Evolutionary conservation across 2,329 filamentous ascomycete genomes (phyloP), one percentile per base, ranked within the genome.

Genomic region (Xylariales sp.): DNA sequence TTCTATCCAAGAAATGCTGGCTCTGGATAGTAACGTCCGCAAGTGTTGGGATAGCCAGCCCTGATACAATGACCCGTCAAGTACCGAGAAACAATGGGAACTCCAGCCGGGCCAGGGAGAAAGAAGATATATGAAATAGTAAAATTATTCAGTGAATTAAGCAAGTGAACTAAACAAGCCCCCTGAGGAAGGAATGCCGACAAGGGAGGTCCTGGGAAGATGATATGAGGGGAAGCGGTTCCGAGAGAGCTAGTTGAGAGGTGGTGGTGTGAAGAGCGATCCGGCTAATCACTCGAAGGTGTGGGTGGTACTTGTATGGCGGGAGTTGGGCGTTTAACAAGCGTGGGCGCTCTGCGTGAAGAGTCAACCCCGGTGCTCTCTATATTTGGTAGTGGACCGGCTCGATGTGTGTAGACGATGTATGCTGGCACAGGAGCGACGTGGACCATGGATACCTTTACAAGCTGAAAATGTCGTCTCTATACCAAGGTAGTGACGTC

Each of bases 261-360:
- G 42, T 38, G 40, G 38, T 38, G 27, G 34, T 25, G 40, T 28
- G 40, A 16, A 21, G 16, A 25, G 16, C 8, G 19, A 16, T 11
- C 29, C 29, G 28, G 14, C 24, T 27, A 27, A 27, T 27, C n/a
- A 38, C 28, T 40, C 28, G 29, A 25, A 22, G 40, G 40, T 43
- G 40, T 38, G 40, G 25, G 28, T 39, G 35, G 36, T 24, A 39
- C n/a, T 35, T 31, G 34, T 35, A 31, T 44, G 42, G 42, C 28
- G 42, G 42, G 22, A 24, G 29, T 21, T 22, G 34, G 40, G 40
- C 33, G 37, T 25, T 37, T 28, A 38, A 53, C 48, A 49, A 46
- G 43, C 42, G 46, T 49, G 51, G 50, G 40, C 40, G 45, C 40
- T 45, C 40, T 42, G 36, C 25, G 29, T 27, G 27, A 36, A 16